phyloP scores from a whole-genome alignment of 257 asterid genomes.

The Verbascum thapsus region DNA sequence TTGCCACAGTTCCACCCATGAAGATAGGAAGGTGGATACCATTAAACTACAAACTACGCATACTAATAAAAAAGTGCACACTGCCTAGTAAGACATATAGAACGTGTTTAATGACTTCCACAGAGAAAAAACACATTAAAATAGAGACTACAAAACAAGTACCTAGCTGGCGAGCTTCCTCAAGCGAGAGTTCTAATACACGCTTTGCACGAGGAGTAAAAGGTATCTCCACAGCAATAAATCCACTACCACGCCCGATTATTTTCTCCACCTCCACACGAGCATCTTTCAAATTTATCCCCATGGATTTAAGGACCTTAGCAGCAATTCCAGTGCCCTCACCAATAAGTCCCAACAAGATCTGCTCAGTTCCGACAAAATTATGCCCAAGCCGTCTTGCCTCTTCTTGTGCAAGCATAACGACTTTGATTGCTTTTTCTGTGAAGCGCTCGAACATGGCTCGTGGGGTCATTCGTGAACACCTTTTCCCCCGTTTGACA shows the following conservation, averaged over 20 bases:
- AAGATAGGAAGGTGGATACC: not conserved
- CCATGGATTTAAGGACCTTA: slow-evolving; percentile 95
- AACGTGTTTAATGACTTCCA: slow-evolving; percentile 34
- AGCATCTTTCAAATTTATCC: slow-evolving; percentile 93
- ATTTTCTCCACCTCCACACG: slow-evolving; percentile 99
- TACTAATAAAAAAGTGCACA: slow-evolving; percentile 8
- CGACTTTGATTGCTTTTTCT: slow-evolving; percentile 92
- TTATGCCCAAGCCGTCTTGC: slow-evolving; percentile 97
- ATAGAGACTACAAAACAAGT: slow-evolving; percentile 16
- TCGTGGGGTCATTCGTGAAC: slow-evolving; percentile 51
- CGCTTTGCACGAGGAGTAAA: slow-evolving; percentile 99
- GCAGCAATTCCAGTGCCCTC: slow-evolving; percentile 99
- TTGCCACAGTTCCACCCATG: slow-evolving; percentile 9
- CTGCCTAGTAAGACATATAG: slow-evolving; percentile 8
- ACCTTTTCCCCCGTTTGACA: slow-evolving; percentile 47
- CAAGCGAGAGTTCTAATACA: slow-evolving; percentile 89
- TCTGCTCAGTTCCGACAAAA: slow-evolving; percentile 97
- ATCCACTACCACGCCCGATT: slow-evolving; percentile 97
- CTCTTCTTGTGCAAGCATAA: slow-evolving; percentile 99
- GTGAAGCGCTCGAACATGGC: slow-evolving; percentile 99
- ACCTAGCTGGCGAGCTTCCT: slow-evolving; percentile 99
- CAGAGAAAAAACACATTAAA: slow-evolving; percentile 18
- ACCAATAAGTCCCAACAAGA: slow-evolving; percentile 89
- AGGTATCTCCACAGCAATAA: slow-evolving; percentile 97
- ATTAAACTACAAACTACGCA: slow-evolving; percentile 24